Evolutionary conservation across 495 filamentous ascomycete species (phyloP).

Genomic region (Barbatosphaeria neglecta): DNA sequence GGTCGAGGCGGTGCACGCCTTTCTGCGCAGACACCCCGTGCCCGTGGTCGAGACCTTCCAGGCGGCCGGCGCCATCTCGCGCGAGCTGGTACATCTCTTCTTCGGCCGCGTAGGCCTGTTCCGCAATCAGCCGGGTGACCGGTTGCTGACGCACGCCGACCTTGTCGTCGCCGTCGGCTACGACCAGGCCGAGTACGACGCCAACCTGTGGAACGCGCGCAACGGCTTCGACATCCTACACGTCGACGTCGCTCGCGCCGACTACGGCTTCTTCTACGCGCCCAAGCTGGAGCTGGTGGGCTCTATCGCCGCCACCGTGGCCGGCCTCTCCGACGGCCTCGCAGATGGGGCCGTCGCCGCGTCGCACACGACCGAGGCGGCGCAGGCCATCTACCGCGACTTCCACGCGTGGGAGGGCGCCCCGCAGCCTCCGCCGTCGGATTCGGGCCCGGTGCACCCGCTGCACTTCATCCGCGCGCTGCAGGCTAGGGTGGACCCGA

Average conservation of each 20-base stretch:
- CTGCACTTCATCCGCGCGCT: slow-evolving; percentile 21
- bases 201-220: slow-evolving; percentile 18
- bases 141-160: slow-evolving; percentile 20
- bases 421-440: slow-evolving; percentile 4
- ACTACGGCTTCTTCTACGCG: slow-evolving; percentile 18
- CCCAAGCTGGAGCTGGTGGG: slow-evolving; percentile 22
- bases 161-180: slow-evolving; percentile 24
- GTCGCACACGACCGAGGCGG: slow-evolving; percentile 9
- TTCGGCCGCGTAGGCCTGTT: slow-evolving; percentile 27
- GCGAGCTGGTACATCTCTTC: slow-evolving; percentile 21
- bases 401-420: slow-evolving; percentile 11
- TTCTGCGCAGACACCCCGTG: slow-evolving; percentile 19
- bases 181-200: slow-evolving; percentile 27
- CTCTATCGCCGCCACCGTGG: slow-evolving; percentile 14
- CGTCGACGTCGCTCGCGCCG: slow-evolving; percentile 18
- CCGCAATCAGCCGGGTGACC: slow-evolving; percentile 27
- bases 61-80: slow-evolving; percentile 23
- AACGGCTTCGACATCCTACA: slow-evolving; percentile 18
- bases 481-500: slow-evolving; percentile 13
- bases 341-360: slow-evolving; percentile 6
- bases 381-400: slow-evolving; percentile 8
- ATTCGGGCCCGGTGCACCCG: slow-evolving; percentile 16
- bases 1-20: slow-evolving; percentile 16
- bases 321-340: slow-evolving; percentile 10
- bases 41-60: slow-evolving; percentile 30